Evolutionary conservation across 202 grass and related monocot species (phyloP).

Genomic region (Dendrocalamus latiflorus): DNA sequence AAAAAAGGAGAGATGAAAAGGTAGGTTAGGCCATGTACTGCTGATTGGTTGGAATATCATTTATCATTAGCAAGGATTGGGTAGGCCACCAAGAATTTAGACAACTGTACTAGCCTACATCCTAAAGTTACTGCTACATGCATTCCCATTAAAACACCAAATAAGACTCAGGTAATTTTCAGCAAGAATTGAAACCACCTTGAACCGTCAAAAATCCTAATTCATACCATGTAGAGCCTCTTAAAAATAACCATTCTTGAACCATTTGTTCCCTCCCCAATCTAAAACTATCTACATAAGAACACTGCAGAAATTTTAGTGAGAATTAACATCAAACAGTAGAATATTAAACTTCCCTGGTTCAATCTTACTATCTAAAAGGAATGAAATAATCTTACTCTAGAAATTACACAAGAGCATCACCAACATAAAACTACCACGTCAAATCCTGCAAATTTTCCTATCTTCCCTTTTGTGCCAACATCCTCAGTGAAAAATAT

Average conservation of each 20-base stretch:
- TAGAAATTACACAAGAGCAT: neutral
- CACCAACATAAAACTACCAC: neutral
- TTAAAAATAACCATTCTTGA: neutral
- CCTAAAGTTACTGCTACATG: conserved; percentile 10
- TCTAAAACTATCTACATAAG: neutral
- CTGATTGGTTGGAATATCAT: conserved; percentile 19
- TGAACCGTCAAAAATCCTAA: neutral
- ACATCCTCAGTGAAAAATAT: neutral
- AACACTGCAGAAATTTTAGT: neutral
- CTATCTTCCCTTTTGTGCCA: neutral
- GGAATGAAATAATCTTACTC: neutral
- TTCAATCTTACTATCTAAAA: too few species aligned
- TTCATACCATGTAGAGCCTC: neutral
- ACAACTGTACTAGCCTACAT: neutral
- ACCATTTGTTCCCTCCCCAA: neutral
- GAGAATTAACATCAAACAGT: neutral
- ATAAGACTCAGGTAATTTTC: too few species aligned
- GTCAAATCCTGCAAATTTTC: neutral
- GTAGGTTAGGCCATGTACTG: conserved; percentile 23
- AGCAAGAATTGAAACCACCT: neutral
- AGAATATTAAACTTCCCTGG: neutral
- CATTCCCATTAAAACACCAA: too few species aligned
- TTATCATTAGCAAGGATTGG: conserved; percentile 22
- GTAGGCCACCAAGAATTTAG: conserved; percentile 25
- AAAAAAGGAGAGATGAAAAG: conserved; percentile 12